A percentile compares a stretch with the other conserved stretches of the same genome.
Conservation (phyloP, 2,329 filamentous ascomycete genomes). For the Bipolaris cookei region DNA sequence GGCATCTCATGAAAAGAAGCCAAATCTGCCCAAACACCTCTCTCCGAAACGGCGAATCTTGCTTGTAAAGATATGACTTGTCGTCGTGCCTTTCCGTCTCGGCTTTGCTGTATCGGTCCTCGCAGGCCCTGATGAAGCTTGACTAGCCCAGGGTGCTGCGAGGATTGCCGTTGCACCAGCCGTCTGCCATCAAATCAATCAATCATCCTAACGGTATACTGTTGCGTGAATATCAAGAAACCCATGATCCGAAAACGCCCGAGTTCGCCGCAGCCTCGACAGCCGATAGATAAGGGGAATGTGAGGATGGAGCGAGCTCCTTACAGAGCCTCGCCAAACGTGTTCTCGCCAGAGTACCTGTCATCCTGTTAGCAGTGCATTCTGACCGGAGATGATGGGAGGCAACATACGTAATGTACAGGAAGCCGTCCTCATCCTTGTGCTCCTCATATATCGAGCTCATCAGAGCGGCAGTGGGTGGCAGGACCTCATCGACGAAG, state of each 20-base stretch:
- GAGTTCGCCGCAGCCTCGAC: constrained; percentile 34
- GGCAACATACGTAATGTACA: constrained; percentile 87
- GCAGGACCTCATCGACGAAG: constrained; percentile 98
- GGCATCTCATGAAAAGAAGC: constrained; percentile 23
- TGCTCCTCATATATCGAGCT: constrained; percentile 99
- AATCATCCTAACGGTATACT: constrained; percentile 26
- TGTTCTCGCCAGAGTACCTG: constrained; percentile 98
- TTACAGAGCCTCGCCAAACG: constrained; percentile 71
- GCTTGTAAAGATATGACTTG: background rate
- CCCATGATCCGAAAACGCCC: constrained; percentile 41
- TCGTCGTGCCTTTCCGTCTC: background rate
- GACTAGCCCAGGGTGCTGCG: constrained; percentile 15
- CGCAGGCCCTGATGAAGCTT: constrained; percentile 9
- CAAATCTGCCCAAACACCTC: constrained; percentile 12
- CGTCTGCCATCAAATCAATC: constrained; percentile 20
- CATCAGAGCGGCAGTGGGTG: constrained; percentile 96
- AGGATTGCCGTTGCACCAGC: constrained; percentile 12
- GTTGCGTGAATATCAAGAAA: constrained; percentile 30
- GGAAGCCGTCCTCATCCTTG: constrained; percentile 87
- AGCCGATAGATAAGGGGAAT: constrained; percentile 26
- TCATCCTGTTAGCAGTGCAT: constrained; percentile 28
- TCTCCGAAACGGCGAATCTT: background rate
- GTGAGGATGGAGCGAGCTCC: constrained; percentile 15
- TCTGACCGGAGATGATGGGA: background rate
- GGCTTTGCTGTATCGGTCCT: constrained; percentile 6